Base-by-base conservation (phyloP, 2,329 filamentous ascomycete species). In the Aspergillus jensenii region DNA sequence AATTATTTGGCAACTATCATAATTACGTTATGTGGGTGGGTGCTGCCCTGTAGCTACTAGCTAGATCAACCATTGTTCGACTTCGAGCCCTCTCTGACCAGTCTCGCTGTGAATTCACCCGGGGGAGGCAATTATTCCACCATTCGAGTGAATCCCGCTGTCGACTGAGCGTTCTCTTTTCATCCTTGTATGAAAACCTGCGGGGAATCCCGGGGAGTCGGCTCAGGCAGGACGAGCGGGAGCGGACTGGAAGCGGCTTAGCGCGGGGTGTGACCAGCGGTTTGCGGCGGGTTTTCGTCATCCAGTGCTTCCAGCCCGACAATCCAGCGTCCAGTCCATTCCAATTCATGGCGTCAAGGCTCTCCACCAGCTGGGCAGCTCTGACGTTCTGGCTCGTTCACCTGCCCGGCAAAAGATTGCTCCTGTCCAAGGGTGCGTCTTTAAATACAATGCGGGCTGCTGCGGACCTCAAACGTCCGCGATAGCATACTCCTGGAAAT, bases 171-270 rank as follows among this genome's bases (percentile, higher is more conserved):
- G 9, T 37, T n/a, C 25, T 48, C 11, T 37, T 5, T 48, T n/a
- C 4, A n/a, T 15, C 14, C 8, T 4, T 9, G n/a, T 48, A 35
- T 17, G 33, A 35, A 17, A 51, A 17, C 14, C 19, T 35, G 53
- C 63, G 66, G 64, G 58, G 63, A 63, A 63, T 58, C 44, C 60
- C 65, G 67, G 67, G 58, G 59, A 17, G 35, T 54, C 45, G 59
- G 59, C 51, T 49, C 52, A 55, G 40, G 51, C 54, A 58, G 57
- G 65, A 61, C 59, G 63, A 40, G 56, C 59, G 59, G 63, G 41
- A 52, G 52, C 19, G 45, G 47, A 27, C 61, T 59, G 11, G 25
- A 59, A 51, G n/a, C 9, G 55, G 62, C 21, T 54, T 62, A 67
- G 61, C 55, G 62, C 58, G 61, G 66, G 61, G 60, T 51, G 39